Base-by-base conservation (phyloP, 495 filamentous ascomycete species). In the Lepraria neglecta region DNA sequence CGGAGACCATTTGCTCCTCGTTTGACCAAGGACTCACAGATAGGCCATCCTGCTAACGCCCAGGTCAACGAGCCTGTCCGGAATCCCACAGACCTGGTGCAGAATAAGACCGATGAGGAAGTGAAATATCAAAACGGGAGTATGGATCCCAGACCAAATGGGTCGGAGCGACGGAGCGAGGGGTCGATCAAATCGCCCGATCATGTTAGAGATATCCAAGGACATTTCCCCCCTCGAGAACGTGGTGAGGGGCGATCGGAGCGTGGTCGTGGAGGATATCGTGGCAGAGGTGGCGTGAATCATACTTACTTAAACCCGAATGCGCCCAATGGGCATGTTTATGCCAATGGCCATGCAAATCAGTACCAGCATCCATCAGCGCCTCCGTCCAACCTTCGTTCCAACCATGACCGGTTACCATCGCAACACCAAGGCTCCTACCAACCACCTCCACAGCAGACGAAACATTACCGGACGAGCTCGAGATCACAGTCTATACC, bases 191-290 rank as follows among this genome's bases (percentile, higher is more conserved):
- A 64, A 61, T 51, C 56, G 4, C 47, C 62, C 12, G 69, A 72
- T 12, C 53, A 63, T 44, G 54, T 65, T 5, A 59, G 58, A 57
- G 66, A 70, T 7, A 63, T 62, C 68, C 68, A 73, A 71, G 31
- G 47, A 19, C 55, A 48, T 48, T 12, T 47, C 6, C 40, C 62
- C 15, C 12, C 38, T 47, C 73, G 75, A 46, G 81, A 83, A 59
- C 72, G 80, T 47, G 70, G 68, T 42, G 80, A 82, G 47, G 71
- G 74, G 53, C 78, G 80, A 53, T 62, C 74, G 50, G 80, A 82
- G 33, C 77, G 81, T 62, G 59, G 78, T 55, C 79, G 83, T 55
- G 78, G 80, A 59, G 75, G 76, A 35, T 80, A 78, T 67, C 80
- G 82, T 56, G 80, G 80, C 50, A 73, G 82, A 56, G 80, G 82